Evolutionary conservation across 2,329 filamentous ascomycete species (phyloP), one percentile per base, ranked within the genome.

Genomic region (Aspergillus calidoustus): DNA sequence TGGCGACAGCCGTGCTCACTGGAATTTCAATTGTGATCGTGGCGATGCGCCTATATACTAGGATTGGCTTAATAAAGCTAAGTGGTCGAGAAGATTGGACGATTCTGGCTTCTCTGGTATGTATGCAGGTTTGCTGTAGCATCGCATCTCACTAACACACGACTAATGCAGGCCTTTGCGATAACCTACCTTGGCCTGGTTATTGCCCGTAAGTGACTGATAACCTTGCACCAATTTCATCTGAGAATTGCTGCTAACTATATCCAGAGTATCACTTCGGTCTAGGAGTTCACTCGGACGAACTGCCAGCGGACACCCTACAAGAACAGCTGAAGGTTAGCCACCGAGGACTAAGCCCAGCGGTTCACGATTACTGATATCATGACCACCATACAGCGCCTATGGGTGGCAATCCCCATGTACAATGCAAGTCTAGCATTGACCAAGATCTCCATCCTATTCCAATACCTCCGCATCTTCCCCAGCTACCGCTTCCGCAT

Each of bases 381-480:
- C 34, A 13, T 15, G 13, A 30, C 15, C 19, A 60, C 30, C 17
- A 5, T 30, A 50, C 49, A 75, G 71, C 65, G 65, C 38, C 64
- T 75, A 23, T 75, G 72, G 72, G 68, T 66, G 11, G 69, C 73
- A 31, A 75, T 75, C 23, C 71, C 73, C 8, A 63, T 75, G 54
- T 76, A 76, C 64, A 75, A 74, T 47, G 68, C 70, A 28, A 74
- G 72, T 59, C 60, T 77, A 47, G 66, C 62, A 54, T 74, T 73
- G 60, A 80, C 77, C 44, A 81, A 81, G 66, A 72, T 77, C 60
- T 81, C 79, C 47, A 79, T 82, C 57, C 71, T 82, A 25, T 73
- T 80, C 43, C 80, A 82, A 69, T 81, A 82, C 62, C 72, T 82
- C 11, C 79, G 80, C 31, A 76, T 83, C 58, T 80, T 82, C 68